Evolutionary conservation across 2,329 filamentous ascomycete genomes (phyloP).

Genomic region (Xylaria sp.): DNA sequence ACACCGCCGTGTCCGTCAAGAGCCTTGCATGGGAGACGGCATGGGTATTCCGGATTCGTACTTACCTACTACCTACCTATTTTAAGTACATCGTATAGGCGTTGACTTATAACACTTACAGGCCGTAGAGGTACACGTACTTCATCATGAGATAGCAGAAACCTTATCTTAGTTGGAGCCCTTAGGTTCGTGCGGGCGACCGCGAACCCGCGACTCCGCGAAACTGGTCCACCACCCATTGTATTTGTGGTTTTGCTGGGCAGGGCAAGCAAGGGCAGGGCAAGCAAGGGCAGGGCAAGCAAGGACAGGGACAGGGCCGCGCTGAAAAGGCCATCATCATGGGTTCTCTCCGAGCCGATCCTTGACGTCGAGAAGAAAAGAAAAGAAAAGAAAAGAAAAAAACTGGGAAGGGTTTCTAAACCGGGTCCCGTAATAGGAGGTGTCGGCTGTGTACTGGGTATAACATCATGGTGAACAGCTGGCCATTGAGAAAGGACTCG

Average conservation of each 20-base stretch:
- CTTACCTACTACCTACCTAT: background rate
- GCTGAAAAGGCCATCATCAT: background rate
- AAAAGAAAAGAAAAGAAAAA: background rate
- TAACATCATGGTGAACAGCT: background rate
- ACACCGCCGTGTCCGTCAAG: constrained; percentile 2
- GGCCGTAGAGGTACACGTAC: too few species aligned
- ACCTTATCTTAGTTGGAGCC: background rate
- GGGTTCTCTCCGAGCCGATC: background rate
- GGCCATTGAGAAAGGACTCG: background rate
- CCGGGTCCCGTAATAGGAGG: too few species aligned
- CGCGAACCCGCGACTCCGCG: constrained; percentile 13
- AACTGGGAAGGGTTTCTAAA: background rate
- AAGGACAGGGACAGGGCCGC: constrained; percentile 10
- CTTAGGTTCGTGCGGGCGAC: constrained; percentile 8
- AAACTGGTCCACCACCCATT: constrained; percentile 18
- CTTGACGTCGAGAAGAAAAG: background rate
- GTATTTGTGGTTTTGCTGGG: constrained; percentile 17
- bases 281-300: too few species aligned
- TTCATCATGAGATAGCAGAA: too few species aligned
- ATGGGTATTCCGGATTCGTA: too few species aligned
- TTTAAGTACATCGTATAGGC: background rate
- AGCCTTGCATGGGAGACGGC: background rate
- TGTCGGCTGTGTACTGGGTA: too few species aligned
- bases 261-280: constrained; percentile 18
- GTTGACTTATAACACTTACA: too few species aligned